Base-by-base conservation (phyloP, 2,329 filamentous ascomycete genomes). In the Aspergillus aculeatus region DNA sequence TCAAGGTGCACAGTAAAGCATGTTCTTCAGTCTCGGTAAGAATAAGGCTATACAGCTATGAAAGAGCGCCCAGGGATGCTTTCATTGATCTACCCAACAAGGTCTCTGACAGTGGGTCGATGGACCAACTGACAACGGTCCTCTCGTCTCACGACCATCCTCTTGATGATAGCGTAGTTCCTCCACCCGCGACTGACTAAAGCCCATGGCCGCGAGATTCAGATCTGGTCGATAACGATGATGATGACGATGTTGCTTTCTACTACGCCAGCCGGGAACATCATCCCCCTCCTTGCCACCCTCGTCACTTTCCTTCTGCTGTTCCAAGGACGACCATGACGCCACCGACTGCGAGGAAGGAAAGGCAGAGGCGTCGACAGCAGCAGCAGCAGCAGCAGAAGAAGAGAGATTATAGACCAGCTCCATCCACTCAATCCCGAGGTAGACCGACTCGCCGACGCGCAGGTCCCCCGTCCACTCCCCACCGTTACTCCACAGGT, bases 401-500 rank as follows among this genome's bases (percentile, higher is more conserved):
- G 23, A 44, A 0, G 73, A 73, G 10, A 68, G 57, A 54, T 80
- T 80, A 60, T 75, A 79, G 5, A 70, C 71, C 49, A 78, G 57
- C 59, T 80, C 75, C 49, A 80, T 75, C 69, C 75, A 79, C 56
- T 79, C 75, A 16, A 79, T 72, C 0, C 71, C 77, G 63, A 78
- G 65, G 44, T 69, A 70, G 3, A 77, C 74, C 55, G 69, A 73
- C 11, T 73, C 68, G 0, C 75, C 75, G 1, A 77, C 59, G 1
- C 57, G 64, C 71, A 80, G 72, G 57, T 78, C 76, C 2, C 77
- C 77, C 0, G 76, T 76, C 77, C 77, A 80, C 3, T 66, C 21
- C 0, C 76, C 75, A 0, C 77, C 77, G 60, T 79, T 72, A 56
- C 75, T 79, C 77, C 77, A 80, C 12, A 80, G 68, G 52, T 79